Evolutionary conservation across 495 filamentous ascomycete species (phyloP), one percentile per base, ranked within the genome.

Genomic region (Trypethelium eluteriae): DNA sequence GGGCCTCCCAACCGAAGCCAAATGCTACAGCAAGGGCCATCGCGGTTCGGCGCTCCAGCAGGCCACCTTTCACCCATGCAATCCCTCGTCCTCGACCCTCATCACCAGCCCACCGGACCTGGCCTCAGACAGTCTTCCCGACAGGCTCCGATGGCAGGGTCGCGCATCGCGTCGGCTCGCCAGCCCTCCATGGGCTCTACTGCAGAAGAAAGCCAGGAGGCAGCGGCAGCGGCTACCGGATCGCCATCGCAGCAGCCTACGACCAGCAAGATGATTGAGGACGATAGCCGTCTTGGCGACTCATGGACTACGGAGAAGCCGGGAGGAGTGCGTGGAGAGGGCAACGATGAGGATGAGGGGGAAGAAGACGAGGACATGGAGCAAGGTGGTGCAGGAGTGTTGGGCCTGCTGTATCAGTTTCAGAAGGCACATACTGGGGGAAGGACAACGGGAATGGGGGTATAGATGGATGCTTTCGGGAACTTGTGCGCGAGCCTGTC

Each of bases 371-470:
- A 70, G 1, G 66, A 66, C n/a, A 72, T 66, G n/a, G 71, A 65
- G 10, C 80, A 81, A 32, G 77, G 79, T 14, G 53, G 53, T 5
- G 82, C 83, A 1, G 90, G 89, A 34, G 94, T 98, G 11, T 79
- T 98, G 65, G 89, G 89, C 2, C 77, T 98, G 76, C 83, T 98
- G 57, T 90, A 93, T 73, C 89, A 98, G 74, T 96, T 96, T 75
- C 89, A 92, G 74, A 92, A 88, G 77, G 90, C 84, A 64, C 90
- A 93, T 73, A 85, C 86, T 65, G 88, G 90, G 62, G 83, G 83
- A 12, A 78, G 84, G 32, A 59, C 53, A 36, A 59, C 14, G 64
- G 78, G 69, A 1, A 75, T 62, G 32, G 64, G 62, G 25, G 62
- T 76, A 5, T 66, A 59, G 53, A 36, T 10, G 32, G 7, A 59